Evolutionary conservation across 352 stramenopile species (phyloP).

Genomic region (Phytophthora rubi): DNA sequence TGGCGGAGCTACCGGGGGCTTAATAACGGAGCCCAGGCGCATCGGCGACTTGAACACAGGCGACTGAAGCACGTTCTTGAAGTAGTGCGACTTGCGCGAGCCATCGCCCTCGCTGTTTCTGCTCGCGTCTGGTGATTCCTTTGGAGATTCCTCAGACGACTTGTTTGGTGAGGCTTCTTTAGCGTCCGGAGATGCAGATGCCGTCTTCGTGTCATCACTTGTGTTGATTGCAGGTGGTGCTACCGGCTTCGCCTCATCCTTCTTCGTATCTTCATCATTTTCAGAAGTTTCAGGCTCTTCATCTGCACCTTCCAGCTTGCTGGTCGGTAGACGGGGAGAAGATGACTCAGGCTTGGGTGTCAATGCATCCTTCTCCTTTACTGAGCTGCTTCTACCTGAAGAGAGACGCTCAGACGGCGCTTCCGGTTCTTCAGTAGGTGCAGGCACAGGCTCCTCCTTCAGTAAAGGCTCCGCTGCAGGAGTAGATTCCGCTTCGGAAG

Average conservation of each 20-base stretch:
- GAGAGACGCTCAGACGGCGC: constrained; percentile 13
- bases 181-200: constrained; percentile 18
- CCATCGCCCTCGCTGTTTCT: constrained; percentile 34
- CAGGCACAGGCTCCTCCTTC: constrained; percentile 14
- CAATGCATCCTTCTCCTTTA: constrained; percentile 18
- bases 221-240: constrained; percentile 15
- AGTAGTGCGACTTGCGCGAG: constrained; percentile 80
- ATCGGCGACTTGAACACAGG: constrained; percentile 85
- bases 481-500: constrained; percentile 14
- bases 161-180: constrained; percentile 24
- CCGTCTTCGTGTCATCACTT: constrained; percentile 13
- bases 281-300: constrained; percentile 2
- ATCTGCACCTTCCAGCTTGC: constrained; percentile 4
- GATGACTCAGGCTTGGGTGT: not conserved
- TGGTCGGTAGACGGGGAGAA: not conserved
- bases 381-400: constrained; percentile 8
- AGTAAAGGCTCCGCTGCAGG: constrained; percentile 1
- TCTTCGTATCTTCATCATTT: constrained; percentile 19
- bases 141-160: constrained; percentile 33
- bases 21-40: constrained; percentile 80
- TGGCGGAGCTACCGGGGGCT: constrained; percentile 47
- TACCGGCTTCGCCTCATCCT: not conserved
- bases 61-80: constrained; percentile 87
- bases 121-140: constrained; percentile 31
- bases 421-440: constrained; percentile 14